These are phyloP conservation scores for Thinopyrum elongatum DNA, from an alignment of 176 grass and related monocot species.

Conservation along the genomic window DNA sequence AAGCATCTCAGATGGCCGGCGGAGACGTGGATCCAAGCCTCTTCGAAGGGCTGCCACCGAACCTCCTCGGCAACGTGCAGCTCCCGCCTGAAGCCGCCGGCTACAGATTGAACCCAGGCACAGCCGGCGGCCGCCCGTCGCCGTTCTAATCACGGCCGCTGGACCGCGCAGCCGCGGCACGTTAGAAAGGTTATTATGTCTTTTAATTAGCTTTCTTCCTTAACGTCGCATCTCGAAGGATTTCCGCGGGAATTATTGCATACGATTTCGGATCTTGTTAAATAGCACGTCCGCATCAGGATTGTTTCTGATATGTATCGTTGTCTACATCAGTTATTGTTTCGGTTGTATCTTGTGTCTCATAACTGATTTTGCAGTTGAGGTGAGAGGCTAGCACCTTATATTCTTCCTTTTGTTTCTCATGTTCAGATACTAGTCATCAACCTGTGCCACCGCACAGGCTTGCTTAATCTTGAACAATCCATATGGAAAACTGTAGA, in stretches of 20 bases:
- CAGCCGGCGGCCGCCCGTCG: slow-evolving; percentile 32
- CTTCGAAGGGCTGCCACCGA: slow-evolving; percentile 72
- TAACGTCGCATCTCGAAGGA: slow-evolving; percentile 4
- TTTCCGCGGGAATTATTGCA: slow-evolving; percentile 44
- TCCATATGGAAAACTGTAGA: background rate
- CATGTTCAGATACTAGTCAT: no score
- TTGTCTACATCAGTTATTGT: background rate
- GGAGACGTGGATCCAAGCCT: slow-evolving; percentile 49
- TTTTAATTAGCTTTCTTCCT: slow-evolving; percentile 31
- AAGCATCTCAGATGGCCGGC: slow-evolving; percentile 41
- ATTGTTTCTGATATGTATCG: slow-evolving; percentile 39
- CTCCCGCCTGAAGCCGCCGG: slow-evolving; percentile 55
- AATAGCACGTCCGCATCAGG: slow-evolving; percentile 30
- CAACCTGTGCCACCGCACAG: background rate
- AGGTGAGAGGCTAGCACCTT: slow-evolving; percentile 21
- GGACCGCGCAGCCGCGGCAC: background rate
- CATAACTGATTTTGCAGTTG: slow-evolving; percentile 25
- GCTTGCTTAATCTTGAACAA: background rate
- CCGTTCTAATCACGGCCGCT: slow-evolving; percentile 25
- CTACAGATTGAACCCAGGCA: slow-evolving; percentile 45
- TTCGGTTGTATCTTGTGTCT: slow-evolving; percentile 28
- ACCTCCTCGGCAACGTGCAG: slow-evolving; percentile 78
- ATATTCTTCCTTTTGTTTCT: background rate
- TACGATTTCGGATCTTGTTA: slow-evolving; percentile 30
- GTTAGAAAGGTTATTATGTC: slow-evolving; percentile 50